Evolutionary conservation across 495 filamentous ascomycete species (phyloP).

Genomic region (Podospora comata): DNA sequence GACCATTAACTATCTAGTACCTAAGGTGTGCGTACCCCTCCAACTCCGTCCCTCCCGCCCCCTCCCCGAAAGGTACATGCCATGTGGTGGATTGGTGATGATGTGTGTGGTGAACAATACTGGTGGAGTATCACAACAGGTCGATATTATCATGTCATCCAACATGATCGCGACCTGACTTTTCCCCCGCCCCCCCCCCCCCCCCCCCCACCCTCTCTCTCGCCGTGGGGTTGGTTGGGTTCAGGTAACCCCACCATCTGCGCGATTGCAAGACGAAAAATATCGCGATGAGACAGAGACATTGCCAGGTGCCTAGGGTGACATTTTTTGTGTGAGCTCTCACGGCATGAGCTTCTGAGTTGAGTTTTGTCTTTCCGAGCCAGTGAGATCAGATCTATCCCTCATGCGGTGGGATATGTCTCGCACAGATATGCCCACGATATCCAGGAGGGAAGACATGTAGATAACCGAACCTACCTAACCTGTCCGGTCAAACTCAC

Average conservation of each 20-base stretch:
- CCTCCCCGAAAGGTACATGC: background rate
- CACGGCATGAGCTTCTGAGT: background rate
- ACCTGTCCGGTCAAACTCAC: background rate
- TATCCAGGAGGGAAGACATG: background rate
- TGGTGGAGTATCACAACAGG: background rate
- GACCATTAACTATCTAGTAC: background rate
- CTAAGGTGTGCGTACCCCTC: background rate
- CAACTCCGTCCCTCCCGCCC: background rate
- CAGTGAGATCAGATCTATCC: background rate
- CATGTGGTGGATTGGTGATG: background rate
- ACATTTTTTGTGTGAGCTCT: background rate
- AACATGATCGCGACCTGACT: background rate
- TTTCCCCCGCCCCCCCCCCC: background rate
- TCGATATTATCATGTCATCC: background rate
- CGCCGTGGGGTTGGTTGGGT: background rate
- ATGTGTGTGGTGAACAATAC: background rate
- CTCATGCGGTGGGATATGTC: background rate
- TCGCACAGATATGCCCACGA: background rate
- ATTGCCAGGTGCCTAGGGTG: background rate
- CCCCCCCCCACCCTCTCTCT: no score
- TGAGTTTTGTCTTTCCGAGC: background rate
- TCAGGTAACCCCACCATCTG: background rate
- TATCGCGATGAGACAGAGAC: background rate
- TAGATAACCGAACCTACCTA: background rate
- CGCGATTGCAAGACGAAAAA: background rate